phyloP scores from a whole-genome alignment of 768 basidiomycete genomes.

The Sporobolomyces pararoseus region DNA sequence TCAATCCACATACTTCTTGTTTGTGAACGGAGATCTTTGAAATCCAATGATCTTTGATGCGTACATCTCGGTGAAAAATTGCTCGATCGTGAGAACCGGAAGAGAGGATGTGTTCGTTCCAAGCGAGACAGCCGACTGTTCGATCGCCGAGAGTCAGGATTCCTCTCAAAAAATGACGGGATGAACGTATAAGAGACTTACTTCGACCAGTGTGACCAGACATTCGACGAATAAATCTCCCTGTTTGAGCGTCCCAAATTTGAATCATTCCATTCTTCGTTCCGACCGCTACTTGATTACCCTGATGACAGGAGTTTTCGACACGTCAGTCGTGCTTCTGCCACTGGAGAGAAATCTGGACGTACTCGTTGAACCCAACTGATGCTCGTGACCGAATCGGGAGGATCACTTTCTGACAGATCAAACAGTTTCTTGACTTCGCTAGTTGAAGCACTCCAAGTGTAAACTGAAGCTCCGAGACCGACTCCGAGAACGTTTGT shows the following conservation, averaged over 20 bases:
- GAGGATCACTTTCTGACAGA: slow-evolving; percentile 51
- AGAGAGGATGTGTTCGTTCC: slow-evolving; percentile 81
- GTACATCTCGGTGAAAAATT: slow-evolving; percentile 88
- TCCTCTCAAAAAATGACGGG: no score
- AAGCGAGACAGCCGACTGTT: slow-evolving; percentile 80
- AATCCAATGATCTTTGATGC: slow-evolving; percentile 64
- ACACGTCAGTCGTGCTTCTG: neutral
- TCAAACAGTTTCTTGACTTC: slow-evolving; percentile 89
- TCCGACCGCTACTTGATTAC: slow-evolving; percentile 85
- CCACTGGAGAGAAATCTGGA: neutral
- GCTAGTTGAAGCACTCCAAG: slow-evolving; percentile 94
- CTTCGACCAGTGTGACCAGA: slow-evolving; percentile 74
- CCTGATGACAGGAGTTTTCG: slow-evolving; percentile 55
- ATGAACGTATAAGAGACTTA: no score
- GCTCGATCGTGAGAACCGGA: slow-evolving; percentile 87
- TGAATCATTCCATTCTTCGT: slow-evolving; percentile 83
- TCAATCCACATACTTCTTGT: slow-evolving; percentile 93
- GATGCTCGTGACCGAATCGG: slow-evolving; percentile 76
- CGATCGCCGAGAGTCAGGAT: neutral
- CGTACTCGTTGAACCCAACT: slow-evolving; percentile 81
- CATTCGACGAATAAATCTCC: slow-evolving; percentile 74
- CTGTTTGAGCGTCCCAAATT: slow-evolving; percentile 84
- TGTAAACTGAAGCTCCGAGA: slow-evolving; percentile 83
- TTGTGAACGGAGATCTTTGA: slow-evolving; percentile 58
- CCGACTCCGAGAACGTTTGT: slow-evolving; percentile 94